Conservation (phyloP, 306 rosid genomes). For the Lathyrus aphaca region DNA sequence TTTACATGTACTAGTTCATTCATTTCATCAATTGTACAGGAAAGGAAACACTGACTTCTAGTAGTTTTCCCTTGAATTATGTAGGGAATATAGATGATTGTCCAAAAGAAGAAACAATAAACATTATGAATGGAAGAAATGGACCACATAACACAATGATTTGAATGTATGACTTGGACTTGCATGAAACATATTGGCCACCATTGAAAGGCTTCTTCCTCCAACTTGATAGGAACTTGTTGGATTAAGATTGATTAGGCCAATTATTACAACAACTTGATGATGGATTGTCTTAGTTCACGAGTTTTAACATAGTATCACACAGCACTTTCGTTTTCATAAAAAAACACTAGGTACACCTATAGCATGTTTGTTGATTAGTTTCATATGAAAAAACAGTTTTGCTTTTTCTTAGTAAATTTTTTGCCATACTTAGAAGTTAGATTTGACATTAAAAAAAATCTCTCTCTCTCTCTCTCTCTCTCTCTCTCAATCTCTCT, state of each 20-base stretch:
- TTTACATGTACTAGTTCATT: not conserved
- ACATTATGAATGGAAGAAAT: not conserved
- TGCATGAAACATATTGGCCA: constrained; percentile 8
- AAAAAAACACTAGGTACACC: not conserved
- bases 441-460: too few relatives aligned
- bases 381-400: not conserved
- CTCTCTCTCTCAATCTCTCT: too few relatives aligned
- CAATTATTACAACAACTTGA: constrained; percentile 30
- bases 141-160: constrained; percentile 32
- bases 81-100: not conserved
- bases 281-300: not conserved
- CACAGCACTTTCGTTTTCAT: not conserved
- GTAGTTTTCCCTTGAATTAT: not conserved
- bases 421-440: too few relatives aligned
- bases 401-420: too few relatives aligned
- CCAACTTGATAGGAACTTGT: constrained; percentile 19
- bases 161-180: constrained; percentile 6
- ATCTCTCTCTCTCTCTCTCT: too few relatives aligned
- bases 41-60: not conserved
- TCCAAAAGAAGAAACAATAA: not conserved
- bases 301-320: not conserved
- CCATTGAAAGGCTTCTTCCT: not conserved
- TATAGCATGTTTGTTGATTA: too few relatives aligned
- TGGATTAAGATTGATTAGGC: constrained; percentile 13
- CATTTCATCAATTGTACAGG: not conserved